Percentiles rank a stretch among this genome's conserved stretches.
phyloP scores from a whole-genome alignment of 2,329 filamentous ascomycete species.

The Neofusicoccum laricinum region DNA sequence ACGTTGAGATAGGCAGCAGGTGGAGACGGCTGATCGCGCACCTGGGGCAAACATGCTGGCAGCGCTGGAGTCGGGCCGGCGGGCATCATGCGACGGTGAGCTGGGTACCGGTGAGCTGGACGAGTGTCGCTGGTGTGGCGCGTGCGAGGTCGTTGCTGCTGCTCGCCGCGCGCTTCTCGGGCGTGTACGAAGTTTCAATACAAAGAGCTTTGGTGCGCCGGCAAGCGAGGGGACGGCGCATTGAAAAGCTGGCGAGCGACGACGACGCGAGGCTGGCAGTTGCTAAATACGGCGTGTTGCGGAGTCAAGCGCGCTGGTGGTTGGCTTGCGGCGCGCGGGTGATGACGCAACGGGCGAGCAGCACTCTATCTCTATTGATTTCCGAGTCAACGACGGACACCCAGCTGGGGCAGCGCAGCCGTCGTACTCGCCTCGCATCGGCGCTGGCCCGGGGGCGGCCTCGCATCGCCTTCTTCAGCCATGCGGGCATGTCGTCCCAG shows the following conservation, averaged over 20 bases:
- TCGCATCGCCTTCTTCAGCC: no score
- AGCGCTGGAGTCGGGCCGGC: conserved; percentile 5
- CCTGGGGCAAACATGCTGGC: not conserved
- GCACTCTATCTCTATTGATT: not conserved
- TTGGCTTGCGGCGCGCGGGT: not conserved
- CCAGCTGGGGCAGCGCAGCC: not conserved
- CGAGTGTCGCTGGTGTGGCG: not conserved
- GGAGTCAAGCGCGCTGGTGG: not conserved
- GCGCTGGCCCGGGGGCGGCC: no score
- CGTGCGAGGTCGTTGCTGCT: not conserved
- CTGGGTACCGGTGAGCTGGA: not conserved
- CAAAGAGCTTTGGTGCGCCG: not conserved
- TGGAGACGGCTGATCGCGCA: conserved; percentile 10
- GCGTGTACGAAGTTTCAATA: not conserved
- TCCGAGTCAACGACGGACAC: not conserved
- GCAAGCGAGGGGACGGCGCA: not conserved
- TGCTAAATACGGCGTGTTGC: not conserved
- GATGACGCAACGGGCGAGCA: not conserved
- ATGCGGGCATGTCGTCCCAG: no score
- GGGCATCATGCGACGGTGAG: conserved; percentile 2
- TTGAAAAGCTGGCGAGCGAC: not conserved
- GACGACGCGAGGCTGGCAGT: not conserved
- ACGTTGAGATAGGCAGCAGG: conserved; percentile 13
- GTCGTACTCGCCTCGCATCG: not conserved
- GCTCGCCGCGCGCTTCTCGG: not conserved